phyloP scores from a whole-genome alignment of 1,284 basidiomycete species.

The Heliocybe sulcata region DNA sequence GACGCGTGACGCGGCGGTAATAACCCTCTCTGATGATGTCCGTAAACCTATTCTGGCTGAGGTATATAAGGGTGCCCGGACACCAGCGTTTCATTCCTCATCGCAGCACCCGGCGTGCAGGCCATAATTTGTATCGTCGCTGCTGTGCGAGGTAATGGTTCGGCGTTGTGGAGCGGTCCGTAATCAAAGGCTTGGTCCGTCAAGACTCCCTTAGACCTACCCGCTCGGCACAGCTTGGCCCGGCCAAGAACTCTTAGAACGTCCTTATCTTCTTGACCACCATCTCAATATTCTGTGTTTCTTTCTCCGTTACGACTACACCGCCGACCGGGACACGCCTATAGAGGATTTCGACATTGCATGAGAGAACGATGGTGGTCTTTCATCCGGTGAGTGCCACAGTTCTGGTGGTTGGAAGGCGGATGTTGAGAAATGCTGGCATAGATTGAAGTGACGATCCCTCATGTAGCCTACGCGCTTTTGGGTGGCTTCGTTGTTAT shows the following conservation, averaged over 20 bases:
- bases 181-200: neutral
- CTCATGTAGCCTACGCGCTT: slow-evolving; percentile 77
- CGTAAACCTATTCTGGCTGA: neutral
- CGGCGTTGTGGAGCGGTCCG: neutral
- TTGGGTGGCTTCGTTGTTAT: slow-evolving; percentile 79
- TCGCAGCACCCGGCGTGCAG: neutral
- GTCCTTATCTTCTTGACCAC: neutral
- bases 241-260: slow-evolving; percentile 1
- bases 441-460: slow-evolving; percentile 63
- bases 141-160: neutral
- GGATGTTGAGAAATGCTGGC: neutral
- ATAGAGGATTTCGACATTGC: neutral
- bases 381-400: slow-evolving; percentile 1
- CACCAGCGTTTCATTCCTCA: neutral
- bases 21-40: neutral
- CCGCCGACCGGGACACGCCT: neutral
- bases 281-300: neutral
- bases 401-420: neutral
- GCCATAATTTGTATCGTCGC: neutral
- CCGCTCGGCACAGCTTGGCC: neutral
- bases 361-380: neutral
- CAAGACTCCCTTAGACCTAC: neutral
- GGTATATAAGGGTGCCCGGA: neutral
- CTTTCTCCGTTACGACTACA: neutral
- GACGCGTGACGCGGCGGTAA: neutral